phyloP scores from a whole-genome alignment of 2,329 filamentous ascomycete genomes.

The Harringtonia lauricola region DNA sequence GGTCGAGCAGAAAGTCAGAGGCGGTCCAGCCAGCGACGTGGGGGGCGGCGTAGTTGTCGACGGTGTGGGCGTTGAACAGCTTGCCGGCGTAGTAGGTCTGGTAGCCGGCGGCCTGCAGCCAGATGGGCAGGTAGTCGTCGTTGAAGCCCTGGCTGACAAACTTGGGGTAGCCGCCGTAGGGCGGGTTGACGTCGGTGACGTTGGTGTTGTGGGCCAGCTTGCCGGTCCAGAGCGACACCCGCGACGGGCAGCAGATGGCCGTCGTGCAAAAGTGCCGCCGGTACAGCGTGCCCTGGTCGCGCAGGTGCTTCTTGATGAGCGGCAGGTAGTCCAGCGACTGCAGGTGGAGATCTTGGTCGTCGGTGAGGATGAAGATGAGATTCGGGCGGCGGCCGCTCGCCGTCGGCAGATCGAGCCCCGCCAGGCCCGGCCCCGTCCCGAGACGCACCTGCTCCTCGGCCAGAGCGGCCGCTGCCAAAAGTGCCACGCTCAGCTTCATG shows the following conservation, averaged over 20 bases:
- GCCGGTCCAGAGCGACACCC: slow-evolving; percentile 55
- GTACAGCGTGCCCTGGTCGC: slow-evolving; percentile 46
- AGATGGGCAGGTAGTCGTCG: slow-evolving; percentile 56
- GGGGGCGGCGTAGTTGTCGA: slow-evolving; percentile 49
- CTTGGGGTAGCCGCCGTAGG: slow-evolving; percentile 55
- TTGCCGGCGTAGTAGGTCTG: slow-evolving; percentile 67
- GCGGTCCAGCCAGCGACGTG: slow-evolving; percentile 47
- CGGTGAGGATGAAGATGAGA: slow-evolving; percentile 44
- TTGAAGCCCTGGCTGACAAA: slow-evolving; percentile 55
- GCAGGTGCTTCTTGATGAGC: slow-evolving; percentile 30
- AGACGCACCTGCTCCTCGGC: too few relatives aligned
- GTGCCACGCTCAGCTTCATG: neutral
- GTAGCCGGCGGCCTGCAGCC: slow-evolving; percentile 59
- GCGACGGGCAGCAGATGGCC: slow-evolving; percentile 55
- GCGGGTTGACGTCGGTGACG: slow-evolving; percentile 45
- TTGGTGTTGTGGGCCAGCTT: slow-evolving; percentile 61
- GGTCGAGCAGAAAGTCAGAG: slow-evolving; percentile 46
- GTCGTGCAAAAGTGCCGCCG: slow-evolving; percentile 55
- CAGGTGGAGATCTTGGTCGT: slow-evolving; percentile 53
- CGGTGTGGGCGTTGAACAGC: slow-evolving; percentile 53
- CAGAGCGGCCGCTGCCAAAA: neutral
- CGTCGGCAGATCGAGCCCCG: too few relatives aligned
- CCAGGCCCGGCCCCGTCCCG: too few relatives aligned
- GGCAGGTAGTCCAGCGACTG: slow-evolving; percentile 49
- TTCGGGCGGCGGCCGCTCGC: slow-evolving; percentile 7